Conservation (phyloP, 2,329 filamentous ascomycete genomes). For the Nemania serpens region DNA sequence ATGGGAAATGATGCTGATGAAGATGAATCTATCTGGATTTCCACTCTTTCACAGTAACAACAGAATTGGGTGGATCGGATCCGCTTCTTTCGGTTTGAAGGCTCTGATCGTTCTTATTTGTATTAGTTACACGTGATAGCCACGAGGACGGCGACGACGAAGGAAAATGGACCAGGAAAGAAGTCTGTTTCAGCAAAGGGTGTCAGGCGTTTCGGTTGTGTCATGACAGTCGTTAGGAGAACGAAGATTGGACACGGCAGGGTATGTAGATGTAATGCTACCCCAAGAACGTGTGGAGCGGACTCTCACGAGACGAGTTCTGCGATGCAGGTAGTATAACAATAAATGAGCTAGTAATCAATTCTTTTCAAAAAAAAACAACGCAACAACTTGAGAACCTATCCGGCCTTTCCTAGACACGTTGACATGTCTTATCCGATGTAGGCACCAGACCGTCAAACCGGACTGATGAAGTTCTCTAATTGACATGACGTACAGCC, state of each 20-base stretch:
- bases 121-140: slow-evolving; percentile 21
- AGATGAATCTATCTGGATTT: slow-evolving; percentile 8
- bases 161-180: slow-evolving; percentile 9
- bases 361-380: slow-evolving; percentile 1
- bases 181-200: slow-evolving; percentile 15
- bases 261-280: neutral
- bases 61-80: slow-evolving; percentile 2
- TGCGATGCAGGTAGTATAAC: slow-evolving; percentile 1
- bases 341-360: slow-evolving; percentile 21
- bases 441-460: neutral
- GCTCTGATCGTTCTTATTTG: slow-evolving; percentile 30
- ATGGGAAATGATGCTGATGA: slow-evolving; percentile 17
- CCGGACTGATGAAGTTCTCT: too few relatives aligned
- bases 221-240: slow-evolving; percentile 14
- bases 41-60: slow-evolving; percentile 16
- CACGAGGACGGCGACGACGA: neutral
- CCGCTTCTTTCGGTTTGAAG: neutral
- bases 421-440: neutral
- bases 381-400: neutral
- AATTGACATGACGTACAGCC: too few relatives aligned
- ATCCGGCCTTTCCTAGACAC: neutral
- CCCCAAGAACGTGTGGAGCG: slow-evolving; percentile 7
- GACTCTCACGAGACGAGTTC: neutral
- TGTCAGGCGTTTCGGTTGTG: slow-evolving; percentile 23
- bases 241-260: slow-evolving; percentile 18